Evolutionary conservation across 2,329 filamentous ascomycete species (phyloP).

Genomic region (Arthrobotrys iridis): DNA sequence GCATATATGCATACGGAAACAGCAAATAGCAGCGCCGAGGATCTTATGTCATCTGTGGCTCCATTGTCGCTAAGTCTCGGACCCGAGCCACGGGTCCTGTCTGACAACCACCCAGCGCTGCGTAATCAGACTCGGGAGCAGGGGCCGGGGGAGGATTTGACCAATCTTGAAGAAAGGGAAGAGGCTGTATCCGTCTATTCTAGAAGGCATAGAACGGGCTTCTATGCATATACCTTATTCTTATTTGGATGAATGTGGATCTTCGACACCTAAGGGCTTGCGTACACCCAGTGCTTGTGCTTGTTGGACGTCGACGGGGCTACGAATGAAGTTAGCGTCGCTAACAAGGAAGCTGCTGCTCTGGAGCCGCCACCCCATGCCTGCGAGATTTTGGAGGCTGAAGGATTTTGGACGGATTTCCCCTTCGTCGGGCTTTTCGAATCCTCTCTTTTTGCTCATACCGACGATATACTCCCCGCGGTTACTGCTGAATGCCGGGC

Average conservation of each 20-base stretch:
- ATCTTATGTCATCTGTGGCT: neutral
- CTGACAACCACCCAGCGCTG: neutral
- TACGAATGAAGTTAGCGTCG: conserved; percentile 19
- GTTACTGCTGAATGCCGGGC: neutral
- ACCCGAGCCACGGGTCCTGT: neutral
- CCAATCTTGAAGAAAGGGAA: neutral
- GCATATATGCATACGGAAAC: neutral
- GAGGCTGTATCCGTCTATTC: neutral
- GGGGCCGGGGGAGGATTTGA: neutral
- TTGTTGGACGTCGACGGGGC: neutral
- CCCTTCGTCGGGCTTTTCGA: neutral
- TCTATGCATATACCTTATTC: neutral
- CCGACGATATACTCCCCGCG: neutral
- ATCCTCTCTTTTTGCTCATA: neutral
- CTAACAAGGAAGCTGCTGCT: neutral
- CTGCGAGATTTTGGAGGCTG: conserved; percentile 40
- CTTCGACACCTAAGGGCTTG: conserved; percentile 4
- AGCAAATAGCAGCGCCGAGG: neutral
- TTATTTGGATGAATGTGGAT: neutral
- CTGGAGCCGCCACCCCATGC: conserved; percentile 19
- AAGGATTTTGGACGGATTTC: conserved; percentile 6
- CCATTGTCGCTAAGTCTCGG: neutral
- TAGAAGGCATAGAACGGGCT: neutral
- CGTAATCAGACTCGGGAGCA: neutral
- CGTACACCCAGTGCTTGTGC: neutral